Evolutionary conservation across 495 filamentous ascomycete species (phyloP), one percentile per base, ranked within the genome.

Genomic region (Trichoderma orchidacearum): DNA sequence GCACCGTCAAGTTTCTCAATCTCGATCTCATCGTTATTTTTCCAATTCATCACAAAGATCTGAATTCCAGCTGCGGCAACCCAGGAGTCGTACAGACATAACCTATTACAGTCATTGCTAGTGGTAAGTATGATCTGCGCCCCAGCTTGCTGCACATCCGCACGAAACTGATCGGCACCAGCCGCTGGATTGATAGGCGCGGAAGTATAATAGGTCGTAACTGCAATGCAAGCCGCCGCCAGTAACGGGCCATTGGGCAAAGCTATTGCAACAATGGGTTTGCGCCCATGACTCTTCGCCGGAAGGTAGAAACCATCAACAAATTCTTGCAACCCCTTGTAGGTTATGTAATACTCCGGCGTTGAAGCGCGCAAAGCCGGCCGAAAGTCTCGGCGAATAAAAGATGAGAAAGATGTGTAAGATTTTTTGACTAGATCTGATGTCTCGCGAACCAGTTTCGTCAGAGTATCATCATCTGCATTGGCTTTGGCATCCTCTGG

Each of bases 231-330:
- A 1, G 67, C 61, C 15, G 68, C 52, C 4, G 67, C 69, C 3
- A 70, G 58, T 3, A 69, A 59, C 28, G 62, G 68, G 21, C 69
- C 69, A 51, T 70, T 72, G 25, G 67, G 64, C 0, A 72, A 53
- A 28, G 64, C 61, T 41, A 72, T 63, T 5, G 63, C 66, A 31
- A 72, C 63, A 15, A 67, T 59, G 27, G 68, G 68, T 36, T 70
- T 69, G 15, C 15, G 21, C 2, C n/a, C 1, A n/a, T 2, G 17
- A 0, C 15, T 31, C 3, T n/a, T n/a, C 9, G 48, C 21, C 4
- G 59, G 34, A 13, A 61, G 51, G 13, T 21, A 27, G 23, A 60
- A 57, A 5, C 21, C 35, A 18, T 52, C 36, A 12, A 56, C 51
- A 25, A 56, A 60, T 27, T 57, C 30, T 9, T 36, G 32, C 15